phyloP scores from a whole-genome alignment of 352 stramenopile genomes.

The Saprolegnia parasitica region DNA sequence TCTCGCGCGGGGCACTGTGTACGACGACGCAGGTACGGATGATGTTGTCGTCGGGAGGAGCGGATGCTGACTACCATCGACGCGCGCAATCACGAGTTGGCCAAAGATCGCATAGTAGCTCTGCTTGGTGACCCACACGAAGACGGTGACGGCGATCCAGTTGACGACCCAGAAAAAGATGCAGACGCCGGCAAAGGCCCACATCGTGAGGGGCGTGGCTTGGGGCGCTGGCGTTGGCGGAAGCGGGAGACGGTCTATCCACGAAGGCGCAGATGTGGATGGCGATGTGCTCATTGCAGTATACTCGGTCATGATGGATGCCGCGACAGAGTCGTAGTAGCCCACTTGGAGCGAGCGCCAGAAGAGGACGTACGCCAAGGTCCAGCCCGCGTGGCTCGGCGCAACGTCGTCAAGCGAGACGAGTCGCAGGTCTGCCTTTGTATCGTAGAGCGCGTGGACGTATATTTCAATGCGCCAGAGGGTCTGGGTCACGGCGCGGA shows the following conservation, averaged over 20 bases:
- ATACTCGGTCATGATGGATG: not conserved
- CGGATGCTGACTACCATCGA: not conserved
- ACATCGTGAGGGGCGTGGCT: not conserved
- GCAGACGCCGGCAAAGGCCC: not conserved
- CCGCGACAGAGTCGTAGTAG: slow-evolving; percentile 6
- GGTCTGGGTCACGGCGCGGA: not conserved
- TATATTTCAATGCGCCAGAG: slow-evolving; percentile 21
- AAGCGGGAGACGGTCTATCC: not conserved
- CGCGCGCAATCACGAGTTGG: not conserved
- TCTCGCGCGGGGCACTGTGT: not conserved
- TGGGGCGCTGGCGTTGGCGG: not conserved
- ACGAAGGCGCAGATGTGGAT: not conserved
- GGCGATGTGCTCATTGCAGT: not conserved
- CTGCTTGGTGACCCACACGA: slow-evolving; percentile 6
- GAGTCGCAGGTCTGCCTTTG: slow-evolving; percentile 2
- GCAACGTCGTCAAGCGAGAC: not conserved
- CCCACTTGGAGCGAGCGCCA: not conserved
- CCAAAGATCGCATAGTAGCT: slow-evolving; percentile 7
- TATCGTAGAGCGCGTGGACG: slow-evolving; percentile 13
- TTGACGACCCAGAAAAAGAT: not conserved
- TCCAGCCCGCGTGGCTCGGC: slow-evolving; percentile 2
- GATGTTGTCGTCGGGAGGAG: not conserved
- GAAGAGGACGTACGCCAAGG: slow-evolving; percentile 12
- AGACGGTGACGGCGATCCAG: slow-evolving; percentile 4
- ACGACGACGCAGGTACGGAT: too few species aligned